Evolutionary conservation across 805 yeast genomes (phyloP), one percentile per base, ranked within the genome.

Genomic region (Suhomyces emberorum): DNA sequence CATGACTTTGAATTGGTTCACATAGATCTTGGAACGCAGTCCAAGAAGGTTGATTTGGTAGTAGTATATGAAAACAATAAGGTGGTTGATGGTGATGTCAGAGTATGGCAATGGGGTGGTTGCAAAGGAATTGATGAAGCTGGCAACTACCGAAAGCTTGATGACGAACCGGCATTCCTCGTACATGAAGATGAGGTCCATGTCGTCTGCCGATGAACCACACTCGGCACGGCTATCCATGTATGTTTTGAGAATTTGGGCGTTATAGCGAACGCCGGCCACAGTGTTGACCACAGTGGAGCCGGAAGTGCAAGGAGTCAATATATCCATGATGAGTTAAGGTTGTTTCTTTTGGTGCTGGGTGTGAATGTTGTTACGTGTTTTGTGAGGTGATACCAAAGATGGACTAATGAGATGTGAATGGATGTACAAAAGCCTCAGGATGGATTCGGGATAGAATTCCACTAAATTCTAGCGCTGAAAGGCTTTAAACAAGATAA

Each of bases 231-330:
- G 37, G 20, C 30, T 25, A 18, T 32, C 34, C 16, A 44, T 22
- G 22, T 38, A 44, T 14, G 44, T 34, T 19, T 28, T 28, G 29
- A 42, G 16, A n/a, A 46, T 20, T 18, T 35, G 30, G 22, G 37
- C 25, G 38, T 44, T 34, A 38, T 27, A 43, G n/a, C n/a, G n/a
- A 18, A 25, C 32, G 24, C 20, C 30, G n/a, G 15, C 10, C 7
- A 16, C 28, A 22, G 30, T 23, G 18, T 38, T 32, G 17, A 32
- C 28, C 19, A 47, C 34, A 5, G 56, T 52, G 7, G 42, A 14
- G 28, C 52, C 42, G 25, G 56, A 52, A 8, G 48, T 54, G 23
- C 55, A 48, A 16, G 55, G 55, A 3, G 47, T 43, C 14, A 48
- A 33, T 3, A n/a, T n/a, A n/a, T n/a, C n/a, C n/a, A n/a, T n/a